Base-by-base conservation (phyloP, 2,329 filamentous ascomycete genomes). In the Colletotrichum phormii region DNA sequence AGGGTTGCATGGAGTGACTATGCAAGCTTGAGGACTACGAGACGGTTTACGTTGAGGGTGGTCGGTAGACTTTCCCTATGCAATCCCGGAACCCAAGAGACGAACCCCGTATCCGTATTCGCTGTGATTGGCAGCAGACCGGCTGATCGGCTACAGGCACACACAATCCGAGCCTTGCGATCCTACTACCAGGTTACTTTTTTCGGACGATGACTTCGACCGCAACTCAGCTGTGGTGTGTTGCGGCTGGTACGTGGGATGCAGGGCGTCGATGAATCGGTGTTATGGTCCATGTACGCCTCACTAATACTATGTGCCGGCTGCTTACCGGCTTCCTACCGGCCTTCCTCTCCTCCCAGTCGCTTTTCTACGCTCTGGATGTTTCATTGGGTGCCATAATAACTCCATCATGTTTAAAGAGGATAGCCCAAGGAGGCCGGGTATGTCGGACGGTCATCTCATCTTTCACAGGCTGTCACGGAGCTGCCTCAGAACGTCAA, bases 71-170 rank as follows among this genome's bases (percentile, higher is more conserved):
- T 64, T 70, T 64, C 26, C 42, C 55, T 29, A 35, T 22, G n/a
- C 18, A 31, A 46, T 67, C 66, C 70, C 46, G 55, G 55, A 12
- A 15, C 24, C 49, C 60, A 55, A 64, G 55, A 31, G 61, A 73
- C 71, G 70, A 71, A 73, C 66, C 46, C 69, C 66, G 71, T 71
- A 70, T 71, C 71, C 71, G 71, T 70, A 73, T 73, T 66, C 60
- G 33, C 42, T 35, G 46, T 46, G n/a, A 29, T 13, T 29, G 64
- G 55, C 24, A 64, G 18, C n/a, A 18, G 11, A 12, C 13, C 13
- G 18, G 24, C 37, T 42, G n/a, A 18, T 26, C 64, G 37, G 13
- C 18, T 26, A n/a, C 42, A 49, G 42, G 18, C 42, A 49, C 18
- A 49, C 42, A 33, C 26, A 24, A 18, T 31, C 31, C 37, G 18